Percentiles rank a stretch among this genome's conserved stretches.
Conservation (phyloP, 768 basidiomycete species). For the Boletus sp. region DNA sequence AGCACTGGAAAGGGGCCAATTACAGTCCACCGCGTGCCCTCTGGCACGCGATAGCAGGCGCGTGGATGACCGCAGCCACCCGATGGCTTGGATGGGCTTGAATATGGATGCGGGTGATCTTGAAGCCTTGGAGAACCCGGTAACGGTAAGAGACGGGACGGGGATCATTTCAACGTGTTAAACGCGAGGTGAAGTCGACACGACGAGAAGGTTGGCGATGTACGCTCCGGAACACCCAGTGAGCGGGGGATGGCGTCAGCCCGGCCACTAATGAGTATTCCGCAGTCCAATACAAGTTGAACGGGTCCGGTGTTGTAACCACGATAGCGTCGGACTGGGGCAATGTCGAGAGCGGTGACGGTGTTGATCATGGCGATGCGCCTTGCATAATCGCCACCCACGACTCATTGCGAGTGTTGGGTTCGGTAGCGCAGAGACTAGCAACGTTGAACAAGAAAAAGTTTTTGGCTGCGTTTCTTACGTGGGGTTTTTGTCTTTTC, state of each 20-base stretch:
- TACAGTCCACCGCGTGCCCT: slow-evolving; percentile 12
- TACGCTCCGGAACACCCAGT: neutral
- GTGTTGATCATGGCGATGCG: neutral
- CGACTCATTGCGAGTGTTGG: too few relatives aligned
- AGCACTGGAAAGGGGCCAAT: slow-evolving; percentile 25
- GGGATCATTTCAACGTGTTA: neutral
- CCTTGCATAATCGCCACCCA: neutral
- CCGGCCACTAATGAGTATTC: neutral
- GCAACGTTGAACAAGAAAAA: too few relatives aligned
- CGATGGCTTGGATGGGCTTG: neutral
- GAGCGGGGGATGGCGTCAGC: neutral
- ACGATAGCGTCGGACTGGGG: neutral
- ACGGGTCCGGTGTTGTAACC: neutral
- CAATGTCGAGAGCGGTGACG: neutral
- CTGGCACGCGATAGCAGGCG: slow-evolving; percentile 15
- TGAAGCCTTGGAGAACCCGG: neutral
- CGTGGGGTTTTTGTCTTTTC: neutral
- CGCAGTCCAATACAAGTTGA: neutral
- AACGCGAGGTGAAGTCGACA: neutral
- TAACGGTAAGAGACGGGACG: neutral
- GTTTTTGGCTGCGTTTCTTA: neutral
- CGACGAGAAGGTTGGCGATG: neutral
- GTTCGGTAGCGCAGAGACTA: too few relatives aligned
- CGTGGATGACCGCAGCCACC: neutral
- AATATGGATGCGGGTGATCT: neutral